phyloP scores from a whole-genome alignment of 495 filamentous ascomycete genomes.

The Hyphodiscus hymeniophilus region DNA sequence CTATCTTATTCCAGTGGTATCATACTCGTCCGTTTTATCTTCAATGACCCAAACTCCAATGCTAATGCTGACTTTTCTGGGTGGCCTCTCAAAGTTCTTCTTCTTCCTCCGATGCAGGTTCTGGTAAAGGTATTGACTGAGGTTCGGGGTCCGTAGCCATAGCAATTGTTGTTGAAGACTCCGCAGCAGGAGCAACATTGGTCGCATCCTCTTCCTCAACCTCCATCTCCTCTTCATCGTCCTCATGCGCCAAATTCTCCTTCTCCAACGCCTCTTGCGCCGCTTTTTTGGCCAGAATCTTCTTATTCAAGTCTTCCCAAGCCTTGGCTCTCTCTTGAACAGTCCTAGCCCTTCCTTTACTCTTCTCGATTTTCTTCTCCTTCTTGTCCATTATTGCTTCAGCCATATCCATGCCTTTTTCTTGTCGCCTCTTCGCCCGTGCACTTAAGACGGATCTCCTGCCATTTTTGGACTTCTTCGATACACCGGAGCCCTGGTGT shows the following conservation, averaged over 20 bases:
- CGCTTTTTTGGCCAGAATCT: slow-evolving; percentile 18
- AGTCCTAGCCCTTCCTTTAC: slow-evolving; percentile 48
- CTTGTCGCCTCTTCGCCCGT: slow-evolving; percentile 57
- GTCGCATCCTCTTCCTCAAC: slow-evolving; percentile 6
- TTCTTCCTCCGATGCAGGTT: slow-evolving; percentile 14
- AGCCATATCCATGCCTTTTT: slow-evolving; percentile 67
- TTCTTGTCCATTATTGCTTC: slow-evolving; percentile 61
- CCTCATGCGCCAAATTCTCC: slow-evolving; percentile 15
- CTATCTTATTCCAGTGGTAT: no score
- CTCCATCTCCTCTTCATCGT: slow-evolving; percentile 10
- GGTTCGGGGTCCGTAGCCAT: neutral
- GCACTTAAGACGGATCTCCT: slow-evolving; percentile 51
- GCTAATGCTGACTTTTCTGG: no score
- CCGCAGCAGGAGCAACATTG: slow-evolving; percentile 1
- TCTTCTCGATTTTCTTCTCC: slow-evolving; percentile 61
- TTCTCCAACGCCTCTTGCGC: slow-evolving; percentile 14
- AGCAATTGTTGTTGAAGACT: neutral
- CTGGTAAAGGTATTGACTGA: slow-evolving; percentile 6
- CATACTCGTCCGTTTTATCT: no score
- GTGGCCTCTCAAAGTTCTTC: neutral
- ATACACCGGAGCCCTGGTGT: slow-evolving; percentile 53
- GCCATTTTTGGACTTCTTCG: slow-evolving; percentile 54
- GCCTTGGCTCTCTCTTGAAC: slow-evolving; percentile 46
- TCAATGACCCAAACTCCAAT: no score
- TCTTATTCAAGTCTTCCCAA: slow-evolving; percentile 54